A percentile compares a stretch with the other conserved stretches of the same genome.
Evolutionary conservation across 805 yeast genomes (phyloP).

Genomic region (Clavispora phyllophila): DNA sequence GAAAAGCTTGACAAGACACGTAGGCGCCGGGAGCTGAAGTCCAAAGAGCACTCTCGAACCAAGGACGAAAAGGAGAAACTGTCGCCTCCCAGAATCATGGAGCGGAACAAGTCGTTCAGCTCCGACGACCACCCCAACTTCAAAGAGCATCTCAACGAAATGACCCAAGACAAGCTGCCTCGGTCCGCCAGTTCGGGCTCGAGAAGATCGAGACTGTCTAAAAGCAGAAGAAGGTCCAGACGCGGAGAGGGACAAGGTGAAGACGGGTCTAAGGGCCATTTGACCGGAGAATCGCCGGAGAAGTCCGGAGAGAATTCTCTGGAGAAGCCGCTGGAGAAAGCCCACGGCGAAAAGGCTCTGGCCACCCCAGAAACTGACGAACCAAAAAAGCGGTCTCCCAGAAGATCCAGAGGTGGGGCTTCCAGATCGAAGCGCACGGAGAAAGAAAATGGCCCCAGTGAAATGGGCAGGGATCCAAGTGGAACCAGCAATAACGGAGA

Average conservation of each 20-base stretch:
- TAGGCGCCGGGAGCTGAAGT: not conserved
- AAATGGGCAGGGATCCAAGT: too few relatives aligned
- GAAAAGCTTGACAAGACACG: not conserved
- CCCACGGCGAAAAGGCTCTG: too few relatives aligned
- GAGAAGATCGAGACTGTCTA: not conserved
- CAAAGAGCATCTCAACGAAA: conserved; percentile 26
- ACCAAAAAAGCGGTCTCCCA: not conserved
- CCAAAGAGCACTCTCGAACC: not conserved
- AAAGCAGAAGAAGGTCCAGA: conserved; percentile 18
- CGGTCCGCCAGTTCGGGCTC: not conserved
- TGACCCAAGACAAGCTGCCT: conserved; percentile 9
- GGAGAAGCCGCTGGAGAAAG: too few relatives aligned
- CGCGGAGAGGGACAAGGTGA: conserved; percentile 2
- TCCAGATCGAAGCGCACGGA: not conserved
- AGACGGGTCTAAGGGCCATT: too few relatives aligned
- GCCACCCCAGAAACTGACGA: not conserved
- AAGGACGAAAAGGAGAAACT: not conserved
- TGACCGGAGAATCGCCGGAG: not conserved
- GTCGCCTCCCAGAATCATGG: not conserved
- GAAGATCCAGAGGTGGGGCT: not conserved
- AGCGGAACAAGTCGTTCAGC: conserved; percentile 1
- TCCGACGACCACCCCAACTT: conserved; percentile 25
- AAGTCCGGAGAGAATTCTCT: too few relatives aligned
- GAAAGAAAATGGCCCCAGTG: not conserved
- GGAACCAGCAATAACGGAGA: too few relatives aligned